Base-by-base conservation (phyloP, 1,139 yeast species). In the Wickerhamomyces sp. region DNA sequence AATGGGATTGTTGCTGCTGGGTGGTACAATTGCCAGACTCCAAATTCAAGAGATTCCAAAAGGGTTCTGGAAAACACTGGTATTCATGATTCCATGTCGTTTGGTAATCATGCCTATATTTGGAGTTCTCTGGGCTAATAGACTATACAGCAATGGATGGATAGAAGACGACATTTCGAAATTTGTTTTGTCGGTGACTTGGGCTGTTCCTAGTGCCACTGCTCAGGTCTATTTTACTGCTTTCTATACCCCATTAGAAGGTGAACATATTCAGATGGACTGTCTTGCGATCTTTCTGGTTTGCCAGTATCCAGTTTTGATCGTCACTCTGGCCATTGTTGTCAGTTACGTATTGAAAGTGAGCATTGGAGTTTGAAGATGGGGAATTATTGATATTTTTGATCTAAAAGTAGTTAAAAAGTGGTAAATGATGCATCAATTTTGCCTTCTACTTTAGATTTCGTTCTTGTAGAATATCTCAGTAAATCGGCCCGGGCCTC, bases 21-120 rank as follows among this genome's bases (percentile, higher is more conserved):
- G 98, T 3, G 95, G 94, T 11, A 88, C 96, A 5, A 78, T 91
- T 40, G 83, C 95, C 0, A 69, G 96, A 41, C 71, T 91, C 43
- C 68, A 89, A 59, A 85, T 90, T 0, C 62, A 72, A 2, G 89
- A 90, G 2, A 80, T 87, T 61, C 49, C 55, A 23, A 43, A 45
- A 39, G 45, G 48, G 3, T 49, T 50, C 37, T 84, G 95, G 88
- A 78, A 79, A 58, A 66, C 79, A 3, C 72, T 83, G 0, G 54
- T 72, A 1, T 52, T 69, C 6, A 58, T 81, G 51, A 71, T 74
- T 0, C 10, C 73, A 2, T 57, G 77, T 43, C 73, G 78, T 52
- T 67, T 79, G 40, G 73, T 77, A 37, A 55, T 82, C 0, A 64
- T 81, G 60, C 90, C 89, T 4, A 72, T 83, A 10, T 69, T 83